Evolutionary conservation across 129 eudicot genomes (phyloP), one percentile per base, ranked within the genome.

Genomic region (Centrapalus pauciflorus): DNA sequence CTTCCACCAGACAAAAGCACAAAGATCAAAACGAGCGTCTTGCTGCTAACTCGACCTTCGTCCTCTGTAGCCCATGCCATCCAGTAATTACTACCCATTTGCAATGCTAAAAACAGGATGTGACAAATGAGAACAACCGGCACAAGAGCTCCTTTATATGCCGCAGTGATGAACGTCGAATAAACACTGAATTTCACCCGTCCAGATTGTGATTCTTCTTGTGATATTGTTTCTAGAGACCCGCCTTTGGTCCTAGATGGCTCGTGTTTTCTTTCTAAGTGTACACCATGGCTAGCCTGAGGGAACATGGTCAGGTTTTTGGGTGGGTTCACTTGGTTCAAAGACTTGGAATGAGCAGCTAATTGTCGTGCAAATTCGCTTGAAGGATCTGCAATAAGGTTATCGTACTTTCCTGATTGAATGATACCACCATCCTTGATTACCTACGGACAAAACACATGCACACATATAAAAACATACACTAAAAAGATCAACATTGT

Each of bases 41-140:
- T 61, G 55, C 79, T 82, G 69, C 80, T 80, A 24, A 83, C 87
- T 34, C 69, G 73, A 14, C 60, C 68, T 49, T 58, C 85, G n/a
- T 80, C 78, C 55, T 88, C 88, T 2, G 95, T 85, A 19, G 82
- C 95, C 98, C 96, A 88, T 2, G 98, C 96, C 52, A 92, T 85
- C 98, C 98, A 92, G 67, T 88, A 92, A 68, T 77, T 92, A 74
- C 98, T 92, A 0, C 85, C 90, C 81, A 92, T 85, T 67, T 92
- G 98, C 43, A 92, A 71, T 23, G 62, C 82, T 69, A 88, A 89
- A 74, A 85, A 92, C 32, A 92, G 74, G 46, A 84, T 66, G 28
- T 92, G 98, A 70, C 95, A 88, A 20, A 88, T 77, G 14, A 92
- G 64, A 35, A 85, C 78, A n/a, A 85, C 57, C 0, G 95, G 96